Conservation (phyloP, 2,329 filamentous ascomycete species). For the Hypoxylon rubiginosum region DNA sequence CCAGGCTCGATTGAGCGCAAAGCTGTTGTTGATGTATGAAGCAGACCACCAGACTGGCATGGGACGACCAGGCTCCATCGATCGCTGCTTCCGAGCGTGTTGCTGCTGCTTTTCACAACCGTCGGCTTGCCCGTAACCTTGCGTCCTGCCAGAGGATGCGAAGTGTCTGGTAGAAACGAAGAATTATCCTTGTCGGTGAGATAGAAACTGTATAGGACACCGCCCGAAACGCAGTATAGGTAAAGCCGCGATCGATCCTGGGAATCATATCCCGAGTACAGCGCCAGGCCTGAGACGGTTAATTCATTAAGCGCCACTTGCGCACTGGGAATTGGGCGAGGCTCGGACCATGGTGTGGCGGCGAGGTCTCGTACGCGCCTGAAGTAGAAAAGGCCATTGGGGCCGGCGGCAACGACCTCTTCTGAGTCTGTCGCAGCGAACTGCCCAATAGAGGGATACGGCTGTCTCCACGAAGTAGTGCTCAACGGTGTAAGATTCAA, state of each 20-base stretch:
- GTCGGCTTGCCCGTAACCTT: constrained; percentile 34
- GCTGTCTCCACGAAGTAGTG: constrained; percentile 34
- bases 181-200: constrained; percentile 17
- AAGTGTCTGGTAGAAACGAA: constrained; percentile 19
- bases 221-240: constrained; percentile 39
- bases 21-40: constrained; percentile 29
- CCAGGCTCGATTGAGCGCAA: too few relatives aligned
- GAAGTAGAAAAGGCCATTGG: constrained; percentile 40
- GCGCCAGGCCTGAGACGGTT: constrained; percentile 39
- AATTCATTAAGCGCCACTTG: constrained; percentile 28
- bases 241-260: constrained; percentile 12
- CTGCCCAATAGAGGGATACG: constrained; percentile 39
- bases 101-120: constrained; percentile 8
- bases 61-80: constrained; percentile 37
- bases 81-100: not conserved
- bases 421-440: constrained; percentile 36
- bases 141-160: constrained; percentile 23
- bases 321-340: constrained; percentile 26
- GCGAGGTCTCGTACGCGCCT: constrained; percentile 32
- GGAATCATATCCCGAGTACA: constrained; percentile 6
- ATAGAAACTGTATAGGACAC: constrained; percentile 34
- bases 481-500: constrained; percentile 31
- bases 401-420: constrained; percentile 37
- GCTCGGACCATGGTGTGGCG: constrained; percentile 37
- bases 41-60: constrained; percentile 39